Base-by-base conservation (phyloP, 2,329 filamentous ascomycete genomes). In the Cytospora leucostoma region DNA sequence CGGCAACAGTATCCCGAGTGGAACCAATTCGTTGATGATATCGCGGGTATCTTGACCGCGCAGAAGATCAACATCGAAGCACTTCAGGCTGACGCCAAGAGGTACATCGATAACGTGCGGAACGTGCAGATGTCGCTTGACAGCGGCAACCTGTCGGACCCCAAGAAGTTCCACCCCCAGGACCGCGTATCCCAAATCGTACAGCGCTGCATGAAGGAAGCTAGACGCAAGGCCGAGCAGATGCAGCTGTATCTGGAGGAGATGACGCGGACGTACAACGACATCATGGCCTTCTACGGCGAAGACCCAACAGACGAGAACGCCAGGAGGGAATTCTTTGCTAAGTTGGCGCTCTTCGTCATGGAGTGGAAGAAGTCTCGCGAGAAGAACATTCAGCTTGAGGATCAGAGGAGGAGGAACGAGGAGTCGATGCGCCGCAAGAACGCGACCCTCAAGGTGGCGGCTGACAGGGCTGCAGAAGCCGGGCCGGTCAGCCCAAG, bases 21-120 rank as follows among this genome's bases (percentile, higher is more conserved):
- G 91, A 93, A 97, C 76, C 84, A 84, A 38, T 98, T 98, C 75
- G 82, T 87, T 19, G 87, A 91, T 11, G 94, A 99, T 72, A 97
- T 99, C 69, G 78, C 78, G 27, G 90, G 89, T 27, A 93, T 98
- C 40, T 78, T 95, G 51, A 80, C 84, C 19, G 86, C 86, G 33
- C 92, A 97, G 73, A 98, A 97, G 80, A 84, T 97, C 77, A 98
- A 97, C 73, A 91, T 98, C 60, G 95, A 98, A 75, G 92, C 96
- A 77, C 83, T 99, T 61, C 89, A 92, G 69, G 77, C 84, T 21
- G 95, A 99, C 74, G 92, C 94, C 34, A 94, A 88, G 80, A 91
- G 85, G 74, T 99, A 98, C 78, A 94, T 98, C 69, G 88, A 93
- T 77, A 98, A 96, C 74, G 90, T 99, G 78, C 91, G 90, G 75